A percentile compares a stretch with the other conserved stretches of the same genome.
phyloP scores from a whole-genome alignment of 306 rosid species.

The Acacia melanoxylon region DNA sequence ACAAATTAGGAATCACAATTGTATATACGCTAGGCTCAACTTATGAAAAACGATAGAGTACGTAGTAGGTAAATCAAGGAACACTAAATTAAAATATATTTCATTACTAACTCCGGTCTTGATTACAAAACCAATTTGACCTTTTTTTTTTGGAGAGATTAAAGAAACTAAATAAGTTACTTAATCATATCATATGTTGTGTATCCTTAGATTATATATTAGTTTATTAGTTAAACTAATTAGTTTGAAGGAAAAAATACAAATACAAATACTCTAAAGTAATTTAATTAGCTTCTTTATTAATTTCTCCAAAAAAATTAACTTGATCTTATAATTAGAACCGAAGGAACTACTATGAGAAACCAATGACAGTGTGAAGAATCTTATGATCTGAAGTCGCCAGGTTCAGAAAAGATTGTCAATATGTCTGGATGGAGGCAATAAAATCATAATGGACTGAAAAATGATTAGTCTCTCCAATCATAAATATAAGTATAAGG shows the following conservation, averaged over 20 bases:
- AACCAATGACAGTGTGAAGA: neutral
- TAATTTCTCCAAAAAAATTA: too few species aligned
- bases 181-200: too few species aligned
- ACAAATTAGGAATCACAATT: neutral
- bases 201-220: too few species aligned
- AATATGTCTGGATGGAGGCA: neutral
- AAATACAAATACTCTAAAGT: too few species aligned
- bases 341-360: neutral
- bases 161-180: too few species aligned
- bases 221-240: too few species aligned
- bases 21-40: neutral
- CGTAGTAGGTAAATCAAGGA: neutral
- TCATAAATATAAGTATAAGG: too few species aligned
- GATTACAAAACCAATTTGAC: too few species aligned
- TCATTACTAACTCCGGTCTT: neutral
- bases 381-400: neutral
- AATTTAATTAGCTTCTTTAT: too few species aligned
- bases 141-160: too few species aligned
- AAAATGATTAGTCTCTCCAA: neutral
- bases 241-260: too few species aligned
- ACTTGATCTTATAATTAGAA: too few species aligned
- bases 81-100: neutral
- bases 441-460: neutral
- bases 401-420: neutral
- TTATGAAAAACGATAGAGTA: neutral